Conservation (phyloP, 768 basidiomycete species). For the Clavulina sp. region DNA sequence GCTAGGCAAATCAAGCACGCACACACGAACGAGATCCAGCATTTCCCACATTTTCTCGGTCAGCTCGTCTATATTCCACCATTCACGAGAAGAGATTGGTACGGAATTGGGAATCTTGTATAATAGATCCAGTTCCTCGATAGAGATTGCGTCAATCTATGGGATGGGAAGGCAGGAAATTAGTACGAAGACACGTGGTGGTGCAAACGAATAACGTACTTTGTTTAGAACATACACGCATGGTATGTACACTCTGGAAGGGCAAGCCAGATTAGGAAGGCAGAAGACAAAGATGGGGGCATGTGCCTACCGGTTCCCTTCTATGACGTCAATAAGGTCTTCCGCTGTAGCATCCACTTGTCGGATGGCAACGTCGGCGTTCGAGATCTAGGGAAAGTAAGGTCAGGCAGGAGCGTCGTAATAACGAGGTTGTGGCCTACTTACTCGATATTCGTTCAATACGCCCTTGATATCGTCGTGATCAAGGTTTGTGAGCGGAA, state of each 20-base stretch:
- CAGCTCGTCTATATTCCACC: slow-evolving; percentile 95
- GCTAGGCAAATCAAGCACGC: slow-evolving; percentile 6
- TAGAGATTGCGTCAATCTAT: slow-evolving; percentile 92
- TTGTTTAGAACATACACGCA: slow-evolving; percentile 83
- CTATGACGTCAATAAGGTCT: slow-evolving; percentile 92
- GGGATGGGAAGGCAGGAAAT: not conserved
- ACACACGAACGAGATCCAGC: slow-evolving; percentile 83
- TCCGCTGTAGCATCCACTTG: slow-evolving; percentile 85
- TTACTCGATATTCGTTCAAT: slow-evolving; percentile 56
- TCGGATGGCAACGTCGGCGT: slow-evolving; percentile 82
- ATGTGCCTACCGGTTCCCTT: slow-evolving; percentile 62
- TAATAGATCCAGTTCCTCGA: slow-evolving; percentile 90
- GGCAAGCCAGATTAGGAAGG: not conserved
- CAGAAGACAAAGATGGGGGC: not conserved
- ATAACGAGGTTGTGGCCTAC: not conserved
- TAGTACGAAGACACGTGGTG: not conserved
- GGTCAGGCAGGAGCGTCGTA: not conserved
- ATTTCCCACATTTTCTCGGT: slow-evolving; percentile 86
- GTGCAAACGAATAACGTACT: slow-evolving; percentile 22
- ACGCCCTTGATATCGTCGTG: slow-evolving; percentile 93
- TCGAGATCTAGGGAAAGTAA: slow-evolving; percentile 26
- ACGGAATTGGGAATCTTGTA: slow-evolving; percentile 94
- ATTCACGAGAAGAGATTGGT: slow-evolving; percentile 81
- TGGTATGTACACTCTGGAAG: slow-evolving; percentile 71
- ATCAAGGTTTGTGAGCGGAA: slow-evolving; percentile 88